Percentiles rank a stretch among this genome's conserved stretches.
Evolutionary conservation across 2,329 filamentous ascomycete species (phyloP).

Genomic region (Eutypella sp.): DNA sequence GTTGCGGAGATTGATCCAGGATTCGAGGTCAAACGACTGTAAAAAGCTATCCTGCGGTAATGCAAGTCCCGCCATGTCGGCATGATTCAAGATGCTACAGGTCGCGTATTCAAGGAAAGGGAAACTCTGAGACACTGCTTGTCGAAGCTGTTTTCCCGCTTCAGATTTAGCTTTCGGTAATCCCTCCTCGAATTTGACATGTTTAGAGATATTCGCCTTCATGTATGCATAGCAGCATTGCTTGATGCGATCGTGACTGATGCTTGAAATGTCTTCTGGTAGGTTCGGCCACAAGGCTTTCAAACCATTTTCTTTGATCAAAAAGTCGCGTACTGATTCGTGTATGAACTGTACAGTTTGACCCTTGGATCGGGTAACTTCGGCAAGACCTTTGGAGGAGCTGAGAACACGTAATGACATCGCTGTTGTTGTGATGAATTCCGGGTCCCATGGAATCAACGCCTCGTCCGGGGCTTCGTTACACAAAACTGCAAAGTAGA

Average conservation of each 20-base stretch:
- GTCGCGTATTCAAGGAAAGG: conserved; percentile 45
- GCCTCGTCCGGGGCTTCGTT: conserved; percentile 11
- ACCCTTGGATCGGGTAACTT: conserved; percentile 29
- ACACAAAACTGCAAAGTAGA: conserved; percentile 38
- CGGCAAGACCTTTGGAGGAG: conserved; percentile 46
- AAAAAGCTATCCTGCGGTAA: conserved; percentile 29
- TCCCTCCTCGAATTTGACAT: conserved; percentile 12
- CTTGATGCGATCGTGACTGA: conserved; percentile 41
- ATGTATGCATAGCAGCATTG: conserved; percentile 39
- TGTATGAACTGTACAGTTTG: conserved; percentile 48
- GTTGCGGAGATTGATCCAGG: conserved; percentile 28
- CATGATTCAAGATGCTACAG: conserved; percentile 34
- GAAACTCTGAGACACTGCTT: conserved; percentile 18
- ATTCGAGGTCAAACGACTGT: conserved; percentile 15
- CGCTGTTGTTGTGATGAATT: conserved; percentile 6
- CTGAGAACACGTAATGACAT: conserved; percentile 32
- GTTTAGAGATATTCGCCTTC: conserved; percentile 10
- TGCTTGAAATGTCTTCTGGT: conserved; percentile 23
- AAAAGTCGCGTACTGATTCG: conserved; percentile 45
- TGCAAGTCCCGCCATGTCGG: conserved; percentile 27
- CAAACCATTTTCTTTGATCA: conserved; percentile 33
- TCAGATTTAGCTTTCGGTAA: conserved; percentile 6
- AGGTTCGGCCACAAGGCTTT: conserved; percentile 24
- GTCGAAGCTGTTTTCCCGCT: conserved; percentile 13
- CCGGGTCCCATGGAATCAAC: conserved; percentile 20